A percentile compares a stretch with the other conserved stretches of the same genome.
Conservation (phyloP, 2,329 filamentous ascomycete species). For the Cladosporium oxysporum region DNA sequence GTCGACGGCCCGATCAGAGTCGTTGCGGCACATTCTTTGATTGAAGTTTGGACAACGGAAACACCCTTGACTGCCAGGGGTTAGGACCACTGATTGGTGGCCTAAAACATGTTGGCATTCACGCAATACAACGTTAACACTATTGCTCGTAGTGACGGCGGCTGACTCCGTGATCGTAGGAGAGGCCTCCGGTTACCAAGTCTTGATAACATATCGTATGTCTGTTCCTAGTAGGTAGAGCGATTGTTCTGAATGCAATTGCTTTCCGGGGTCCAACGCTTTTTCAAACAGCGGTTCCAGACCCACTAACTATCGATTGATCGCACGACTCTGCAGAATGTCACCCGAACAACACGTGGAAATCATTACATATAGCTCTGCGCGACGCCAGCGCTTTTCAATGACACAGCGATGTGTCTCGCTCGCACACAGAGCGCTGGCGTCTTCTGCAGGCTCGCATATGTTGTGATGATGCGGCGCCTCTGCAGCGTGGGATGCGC, state of each 20-base stretch:
- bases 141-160: not conserved
- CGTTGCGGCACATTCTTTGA: slow-evolving; percentile 2
- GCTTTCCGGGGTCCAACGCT: not conserved
- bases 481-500: slow-evolving; percentile 2
- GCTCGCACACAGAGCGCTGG: not conserved
- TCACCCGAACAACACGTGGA: not conserved
- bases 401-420: not conserved
- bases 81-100: not conserved
- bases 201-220: not conserved
- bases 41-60: not conserved
- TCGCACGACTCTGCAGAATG: slow-evolving; percentile 13
- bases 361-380: not conserved
- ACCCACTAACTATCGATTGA: slow-evolving; percentile 17
- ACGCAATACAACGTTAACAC: not conserved
- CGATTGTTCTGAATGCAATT: not conserved
- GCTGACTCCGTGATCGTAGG: not conserved
- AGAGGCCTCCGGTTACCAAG: not conserved
- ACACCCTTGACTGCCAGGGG: not conserved
- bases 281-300: slow-evolving; percentile 8
- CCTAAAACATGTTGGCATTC: not conserved
- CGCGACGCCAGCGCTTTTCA: not conserved
- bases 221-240: not conserved
- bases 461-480: slow-evolving; percentile 8
- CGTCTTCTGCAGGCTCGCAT: slow-evolving; percentile 7
- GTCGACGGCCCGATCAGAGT: slow-evolving; percentile 2